phyloP scores from a whole-genome alignment of 495 filamentous ascomycete genomes.

The Terfezia boudieri region DNA sequence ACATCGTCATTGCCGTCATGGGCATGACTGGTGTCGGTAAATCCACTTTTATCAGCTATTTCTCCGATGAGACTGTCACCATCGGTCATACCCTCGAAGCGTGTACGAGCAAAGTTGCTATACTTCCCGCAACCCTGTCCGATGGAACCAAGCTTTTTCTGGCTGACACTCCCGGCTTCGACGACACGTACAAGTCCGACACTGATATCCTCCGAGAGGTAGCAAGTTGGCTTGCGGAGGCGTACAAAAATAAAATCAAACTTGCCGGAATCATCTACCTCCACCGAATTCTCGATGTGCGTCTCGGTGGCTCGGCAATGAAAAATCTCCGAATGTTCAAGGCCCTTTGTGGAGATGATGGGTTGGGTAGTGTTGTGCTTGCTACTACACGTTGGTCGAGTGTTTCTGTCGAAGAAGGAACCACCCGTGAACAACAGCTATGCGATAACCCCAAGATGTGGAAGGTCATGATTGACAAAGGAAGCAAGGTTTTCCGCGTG shows the following conservation, averaged over 20 bases:
- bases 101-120: constrained; percentile 3
- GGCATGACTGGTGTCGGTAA: background rate
- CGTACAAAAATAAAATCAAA: constrained; percentile 12
- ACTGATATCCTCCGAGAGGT: constrained; percentile 23
- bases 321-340: constrained; percentile 26
- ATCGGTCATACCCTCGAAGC: constrained; percentile 12
- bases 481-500: constrained; percentile 14
- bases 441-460: constrained; percentile 21
- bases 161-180: constrained; percentile 30
- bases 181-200: constrained; percentile 26
- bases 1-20: constrained; percentile 5
- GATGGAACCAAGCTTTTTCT: constrained; percentile 17
- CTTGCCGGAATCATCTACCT: constrained; percentile 25
- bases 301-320: constrained; percentile 22
- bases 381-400: constrained; percentile 27
- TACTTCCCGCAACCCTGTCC: too few relatives aligned
- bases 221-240: constrained; percentile 14
- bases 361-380: constrained; percentile 23
- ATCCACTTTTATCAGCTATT: constrained; percentile 2
- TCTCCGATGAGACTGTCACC: constrained; percentile 9
- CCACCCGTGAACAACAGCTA: constrained; percentile 21
- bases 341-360: constrained; percentile 23
- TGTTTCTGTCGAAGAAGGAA: constrained; percentile 11
- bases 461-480: constrained; percentile 18
- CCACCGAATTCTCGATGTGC: constrained; percentile 24